These are phyloP conservation scores for Odontarrhena argentea DNA, from an alignment of 345 rosid genomes.

Conservation along the genomic window DNA sequence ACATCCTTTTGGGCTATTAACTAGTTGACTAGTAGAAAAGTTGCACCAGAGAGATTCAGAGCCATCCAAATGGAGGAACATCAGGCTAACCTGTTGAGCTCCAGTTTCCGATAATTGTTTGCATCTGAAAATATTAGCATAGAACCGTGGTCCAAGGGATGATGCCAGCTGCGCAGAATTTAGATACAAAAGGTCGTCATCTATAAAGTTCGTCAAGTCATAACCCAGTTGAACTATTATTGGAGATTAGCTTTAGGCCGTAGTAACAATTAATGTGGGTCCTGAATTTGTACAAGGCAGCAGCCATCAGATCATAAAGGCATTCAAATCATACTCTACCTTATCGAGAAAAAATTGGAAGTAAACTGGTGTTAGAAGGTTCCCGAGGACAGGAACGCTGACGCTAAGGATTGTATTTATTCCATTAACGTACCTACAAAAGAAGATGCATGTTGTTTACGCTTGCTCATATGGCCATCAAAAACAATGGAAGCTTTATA, in stretches of 20 bases:
- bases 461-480: slow-evolving; percentile 11
- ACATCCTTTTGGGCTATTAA: slow-evolving; percentile 2
- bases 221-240: slow-evolving; percentile 9
- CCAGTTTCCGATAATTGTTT: slow-evolving; percentile 97
- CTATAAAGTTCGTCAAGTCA: slow-evolving; percentile 54
- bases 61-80: slow-evolving; percentile 20
- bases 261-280: background rate
- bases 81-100: slow-evolving; percentile 79
- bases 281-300: slow-evolving; percentile 8
- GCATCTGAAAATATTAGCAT: slow-evolving; percentile 93
- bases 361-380: slow-evolving; percentile 43
- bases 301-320: slow-evolving; percentile 43
- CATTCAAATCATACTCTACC: slow-evolving; percentile 25
- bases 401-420: slow-evolving; percentile 35
- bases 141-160: slow-evolving; percentile 96
- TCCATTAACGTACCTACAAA: slow-evolving; percentile 55
- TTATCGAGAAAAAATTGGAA: slow-evolving; percentile 44
- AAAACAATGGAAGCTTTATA: slow-evolving; percentile 13
- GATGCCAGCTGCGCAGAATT: slow-evolving; percentile 82
- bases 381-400: slow-evolving; percentile 43
- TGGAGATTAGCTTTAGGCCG: slow-evolving; percentile 1
- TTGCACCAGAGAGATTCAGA: slow-evolving; percentile 7
- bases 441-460: slow-evolving; percentile 33
- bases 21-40: slow-evolving; percentile 24
- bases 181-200: background rate